Percentiles rank a stretch among this genome's conserved stretches.
Conservation (phyloP, 1,284 basidiomycete species). For the Rhizoctonia solani region DNA sequence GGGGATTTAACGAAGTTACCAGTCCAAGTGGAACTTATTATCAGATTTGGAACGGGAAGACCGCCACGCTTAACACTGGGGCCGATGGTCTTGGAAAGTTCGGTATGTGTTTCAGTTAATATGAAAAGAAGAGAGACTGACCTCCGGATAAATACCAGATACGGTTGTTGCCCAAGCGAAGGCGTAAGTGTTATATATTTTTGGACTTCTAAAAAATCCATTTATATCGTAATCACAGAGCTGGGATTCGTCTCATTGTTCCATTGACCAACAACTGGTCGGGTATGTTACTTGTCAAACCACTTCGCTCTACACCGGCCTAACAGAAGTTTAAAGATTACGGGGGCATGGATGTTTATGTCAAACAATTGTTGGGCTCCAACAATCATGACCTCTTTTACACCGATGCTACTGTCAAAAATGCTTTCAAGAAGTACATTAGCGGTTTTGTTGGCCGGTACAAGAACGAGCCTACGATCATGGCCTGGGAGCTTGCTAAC, state of each 20-base stretch:
- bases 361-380: constrained; percentile 42
- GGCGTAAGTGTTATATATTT: background rate
- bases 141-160: background rate
- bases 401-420: constrained; percentile 29
- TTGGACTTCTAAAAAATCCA: background rate
- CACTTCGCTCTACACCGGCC: background rate
- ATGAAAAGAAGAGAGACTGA: background rate
- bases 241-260: constrained; percentile 60
- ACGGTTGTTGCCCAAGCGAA: constrained; percentile 17
- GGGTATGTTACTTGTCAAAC: background rate
- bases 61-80: constrained; percentile 59
- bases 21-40: constrained; percentile 56
- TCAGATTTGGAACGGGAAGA: constrained; percentile 58
- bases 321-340: constrained; percentile 47
- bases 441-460: constrained; percentile 50
- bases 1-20: constrained; percentile 71
- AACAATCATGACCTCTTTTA: constrained; percentile 8
- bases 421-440: constrained; percentile 51
- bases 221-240: background rate
- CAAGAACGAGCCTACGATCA: constrained; percentile 47
- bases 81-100: constrained; percentile 57
- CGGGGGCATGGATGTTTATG: constrained; percentile 56
- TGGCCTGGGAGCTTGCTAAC: constrained; percentile 43
- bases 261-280: constrained; percentile 62
- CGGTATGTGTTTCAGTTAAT: constrained; percentile 44